These are phyloP conservation scores for Beverwykella pulmonaria DNA, from an alignment of 495 filamentous ascomycete genomes.

Conservation along the genomic window DNA sequence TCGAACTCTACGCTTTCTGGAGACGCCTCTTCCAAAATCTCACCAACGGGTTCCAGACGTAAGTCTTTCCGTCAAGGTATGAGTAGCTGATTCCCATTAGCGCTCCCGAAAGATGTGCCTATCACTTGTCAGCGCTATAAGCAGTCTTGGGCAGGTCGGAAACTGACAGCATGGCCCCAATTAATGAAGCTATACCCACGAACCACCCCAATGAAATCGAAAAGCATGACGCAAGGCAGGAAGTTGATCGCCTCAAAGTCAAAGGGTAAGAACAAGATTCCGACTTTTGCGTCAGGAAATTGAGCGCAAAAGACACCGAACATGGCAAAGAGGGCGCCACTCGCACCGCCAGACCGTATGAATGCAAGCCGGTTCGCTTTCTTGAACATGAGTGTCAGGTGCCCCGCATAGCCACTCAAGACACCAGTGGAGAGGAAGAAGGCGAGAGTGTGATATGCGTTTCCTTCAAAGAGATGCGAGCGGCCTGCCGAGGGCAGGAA, in stretches of 20 bases:
- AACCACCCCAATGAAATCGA: constrained; percentile 23
- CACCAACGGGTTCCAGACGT: constrained; percentile 26
- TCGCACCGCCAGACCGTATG: constrained; percentile 16
- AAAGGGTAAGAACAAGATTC: constrained; percentile 25
- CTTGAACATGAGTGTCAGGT: constrained; percentile 3
- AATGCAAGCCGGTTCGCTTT: background rate
- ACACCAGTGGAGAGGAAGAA: constrained; percentile 22
- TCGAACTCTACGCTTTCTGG: background rate
- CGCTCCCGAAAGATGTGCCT: constrained; percentile 28
- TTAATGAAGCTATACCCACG: background rate
- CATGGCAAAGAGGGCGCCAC: constrained; percentile 27
- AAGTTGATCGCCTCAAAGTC: background rate
- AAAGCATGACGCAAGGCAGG: constrained; percentile 16
- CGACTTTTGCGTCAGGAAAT: constrained; percentile 17
- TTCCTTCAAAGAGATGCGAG: constrained; percentile 18
- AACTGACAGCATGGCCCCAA: constrained; percentile 27
- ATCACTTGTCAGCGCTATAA: background rate
- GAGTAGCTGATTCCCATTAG: constrained; percentile 22
- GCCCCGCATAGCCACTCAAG: constrained; percentile 10
- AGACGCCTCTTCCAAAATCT: constrained; percentile 7
- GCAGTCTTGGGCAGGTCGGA: background rate
- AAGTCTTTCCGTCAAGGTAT: constrained; percentile 19
- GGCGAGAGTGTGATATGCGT: constrained; percentile 10
- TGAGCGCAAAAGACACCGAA: constrained; percentile 17
- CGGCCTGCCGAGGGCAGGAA: constrained; percentile 14